Evolutionary conservation across 2,329 filamentous ascomycete genomes (phyloP), one percentile per base, ranked within the genome.

Genomic region (Delphinella strobiligena): DNA sequence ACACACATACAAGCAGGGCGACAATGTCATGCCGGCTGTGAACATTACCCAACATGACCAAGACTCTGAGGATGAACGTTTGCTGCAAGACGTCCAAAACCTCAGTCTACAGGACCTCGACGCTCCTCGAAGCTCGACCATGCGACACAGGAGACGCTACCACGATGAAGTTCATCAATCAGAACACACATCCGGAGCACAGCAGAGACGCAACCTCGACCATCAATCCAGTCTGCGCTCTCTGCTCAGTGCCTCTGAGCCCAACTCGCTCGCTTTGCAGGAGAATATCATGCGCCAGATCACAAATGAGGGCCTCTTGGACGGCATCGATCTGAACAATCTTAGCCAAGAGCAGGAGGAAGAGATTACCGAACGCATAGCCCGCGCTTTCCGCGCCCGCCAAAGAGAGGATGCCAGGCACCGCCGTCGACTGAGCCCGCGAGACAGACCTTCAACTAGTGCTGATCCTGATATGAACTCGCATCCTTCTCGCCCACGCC

Each of bases 161-260:
- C 53, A 52, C 11, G 55, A 36, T 53, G 57, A 14, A 47, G 45
- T 34, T 44, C 50, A 30, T 45, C 50, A 22, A 59, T 63, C 36
- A 56, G 61, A 16, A 4, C 40, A 39, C n/a, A 33, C 40, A 14
- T 7, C 22, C 22, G 12, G 7, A 7, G 12, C 22, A 7, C 22
- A 7, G 7, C 32, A 34, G 32, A 17, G 22, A 5, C 66, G 82
- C 36, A 80, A 78, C 38, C 70, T 95, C 35, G 86, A 91, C 54
- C 89, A 95, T 54, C 89, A 96, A 63, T 81, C 86, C 1, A 94
- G 87, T 43, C 65, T 96, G 47, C 71, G 88, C 38, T 93, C 84
- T 8, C 63, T 96, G 43, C 78, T 96, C 43, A 88, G 84, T 53
- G 74, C 80, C 4, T 83, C 82, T 0, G 82, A 88, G 46, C 83